phyloP scores from a whole-genome alignment of 75 land plant genomes.

The Sequoia sempervirens region DNA sequence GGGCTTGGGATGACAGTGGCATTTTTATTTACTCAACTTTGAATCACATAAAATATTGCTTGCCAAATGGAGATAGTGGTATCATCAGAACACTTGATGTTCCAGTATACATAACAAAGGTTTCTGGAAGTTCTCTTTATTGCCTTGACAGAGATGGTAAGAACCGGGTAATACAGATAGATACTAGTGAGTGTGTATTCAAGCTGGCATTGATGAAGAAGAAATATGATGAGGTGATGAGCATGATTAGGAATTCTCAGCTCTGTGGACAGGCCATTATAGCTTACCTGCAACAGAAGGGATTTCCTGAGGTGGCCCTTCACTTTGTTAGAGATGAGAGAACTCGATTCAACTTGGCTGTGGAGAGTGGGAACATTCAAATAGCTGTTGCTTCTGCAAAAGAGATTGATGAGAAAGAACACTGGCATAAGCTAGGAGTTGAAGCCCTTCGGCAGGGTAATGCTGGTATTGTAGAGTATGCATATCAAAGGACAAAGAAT shows the following conservation, averaged over 20 bases:
- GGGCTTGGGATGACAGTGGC: slow-evolving; percentile 73
- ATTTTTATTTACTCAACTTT: slow-evolving; percentile 70
- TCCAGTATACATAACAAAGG: slow-evolving; percentile 66
- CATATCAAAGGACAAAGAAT: slow-evolving; percentile 73
- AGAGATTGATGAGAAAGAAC: slow-evolving; percentile 69
- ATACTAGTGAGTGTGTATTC: slow-evolving; percentile 65
- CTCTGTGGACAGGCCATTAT: slow-evolving; percentile 80
- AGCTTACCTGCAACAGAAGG: slow-evolving; percentile 76
- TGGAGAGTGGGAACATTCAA: slow-evolving; percentile 63
- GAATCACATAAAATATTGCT: slow-evolving; percentile 74
- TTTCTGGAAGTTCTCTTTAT: slow-evolving; percentile 42
- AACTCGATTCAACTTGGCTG: slow-evolving; percentile 62
- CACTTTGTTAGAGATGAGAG: slow-evolving; percentile 76
- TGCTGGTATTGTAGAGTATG: slow-evolving; percentile 77
- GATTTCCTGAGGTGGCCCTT: slow-evolving; percentile 72
- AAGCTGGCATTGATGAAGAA: slow-evolving; percentile 58
- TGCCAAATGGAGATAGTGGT: slow-evolving; percentile 78
- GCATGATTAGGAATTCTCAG: slow-evolving; percentile 63
- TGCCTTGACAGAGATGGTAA: slow-evolving; percentile 74
- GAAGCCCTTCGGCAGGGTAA: slow-evolving; percentile 78
- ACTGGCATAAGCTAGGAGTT: slow-evolving; percentile 69
- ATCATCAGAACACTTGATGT: slow-evolving; percentile 71
- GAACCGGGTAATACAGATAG: slow-evolving; percentile 47
- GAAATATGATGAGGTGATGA: slow-evolving; percentile 63
- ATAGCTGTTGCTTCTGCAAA: slow-evolving; percentile 75